Evolutionary conservation across 257 asterid species (phyloP).

Genomic region (Petrea volubilis): DNA sequence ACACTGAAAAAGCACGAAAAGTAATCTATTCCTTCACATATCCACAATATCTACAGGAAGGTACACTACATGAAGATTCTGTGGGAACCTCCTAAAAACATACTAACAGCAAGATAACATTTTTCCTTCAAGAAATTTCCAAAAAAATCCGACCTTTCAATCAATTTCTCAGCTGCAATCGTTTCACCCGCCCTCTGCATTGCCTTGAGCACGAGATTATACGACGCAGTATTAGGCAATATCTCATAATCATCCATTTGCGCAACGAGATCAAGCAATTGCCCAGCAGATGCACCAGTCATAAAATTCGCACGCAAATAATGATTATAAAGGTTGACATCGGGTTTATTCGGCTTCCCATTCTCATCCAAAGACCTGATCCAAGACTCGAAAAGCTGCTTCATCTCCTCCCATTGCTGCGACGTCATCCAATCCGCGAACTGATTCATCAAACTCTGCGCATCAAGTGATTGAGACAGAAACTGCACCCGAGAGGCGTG

Average conservation of each 20-base stretch:
- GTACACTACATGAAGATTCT: neutral
- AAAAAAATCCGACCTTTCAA: conserved; percentile 60
- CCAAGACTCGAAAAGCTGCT: conserved; percentile 78
- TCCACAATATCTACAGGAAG: neutral
- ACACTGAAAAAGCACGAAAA: neutral
- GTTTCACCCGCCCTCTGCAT: conserved; percentile 57
- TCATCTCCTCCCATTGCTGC: conserved; percentile 74
- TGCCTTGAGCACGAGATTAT: conserved; percentile 75
- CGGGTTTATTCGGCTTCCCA: conserved; percentile 86
- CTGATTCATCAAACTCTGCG: conserved; percentile 43
- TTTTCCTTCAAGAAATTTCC: neutral
- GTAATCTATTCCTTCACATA: neutral
- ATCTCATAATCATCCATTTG: conserved; percentile 59
- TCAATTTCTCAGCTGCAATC: conserved; percentile 59
- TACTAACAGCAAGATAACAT: neutral
- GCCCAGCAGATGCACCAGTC: conserved; percentile 55
- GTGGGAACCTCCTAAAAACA: neutral
- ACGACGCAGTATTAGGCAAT: conserved; percentile 73
- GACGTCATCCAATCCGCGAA: conserved; percentile 78
- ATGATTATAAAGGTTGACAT: conserved; percentile 70
- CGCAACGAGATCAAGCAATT: conserved; percentile 58
- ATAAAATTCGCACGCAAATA: conserved; percentile 83
- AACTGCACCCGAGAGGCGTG: conserved; percentile 33
- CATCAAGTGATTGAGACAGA: conserved; percentile 54
- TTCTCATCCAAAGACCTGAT: conserved; percentile 56